Percentiles rank a stretch among this genome's conserved stretches.
Evolutionary conservation across 805 yeast genomes (phyloP).

Genomic region (Yarrowia yakushimensis): DNA sequence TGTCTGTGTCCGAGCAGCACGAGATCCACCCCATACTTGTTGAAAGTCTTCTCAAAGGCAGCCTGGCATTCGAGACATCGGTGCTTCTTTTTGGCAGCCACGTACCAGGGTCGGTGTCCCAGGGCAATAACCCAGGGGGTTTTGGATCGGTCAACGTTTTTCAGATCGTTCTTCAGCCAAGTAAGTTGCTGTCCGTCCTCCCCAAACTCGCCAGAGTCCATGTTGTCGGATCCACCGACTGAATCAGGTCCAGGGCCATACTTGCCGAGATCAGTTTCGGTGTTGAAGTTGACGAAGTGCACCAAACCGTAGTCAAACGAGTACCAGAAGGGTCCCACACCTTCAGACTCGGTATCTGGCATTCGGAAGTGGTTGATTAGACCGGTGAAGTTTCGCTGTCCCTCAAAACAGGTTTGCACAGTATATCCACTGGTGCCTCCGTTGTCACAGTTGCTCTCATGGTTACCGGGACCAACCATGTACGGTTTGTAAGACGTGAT

Average conservation of each 20-base stretch:
- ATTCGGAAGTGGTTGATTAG: conserved; percentile 35
- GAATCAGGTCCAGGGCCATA: conserved; percentile 30
- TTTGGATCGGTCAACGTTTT: conserved; percentile 32
- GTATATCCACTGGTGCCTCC: conserved; percentile 26
- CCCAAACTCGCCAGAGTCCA: conserved; percentile 26
- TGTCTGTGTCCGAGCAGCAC: conserved; percentile 33
- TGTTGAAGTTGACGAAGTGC: conserved; percentile 36
- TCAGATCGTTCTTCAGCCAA: conserved; percentile 36
- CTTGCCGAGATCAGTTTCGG: conserved; percentile 37
- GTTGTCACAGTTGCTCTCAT: conserved; percentile 32
- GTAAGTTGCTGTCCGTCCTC: conserved; percentile 33
- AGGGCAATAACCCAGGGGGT: conserved; percentile 36
- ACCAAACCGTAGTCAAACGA: conserved; percentile 38
- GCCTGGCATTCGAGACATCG: conserved; percentile 30
- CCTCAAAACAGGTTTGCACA: conserved; percentile 28
- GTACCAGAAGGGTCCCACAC: conserved; percentile 36
- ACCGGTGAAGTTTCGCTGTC: conserved; percentile 36
- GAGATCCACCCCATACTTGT: conserved; percentile 32
- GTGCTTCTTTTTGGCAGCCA: conserved; percentile 29
- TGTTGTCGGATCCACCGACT: conserved; percentile 6
- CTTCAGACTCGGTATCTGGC: conserved; percentile 35
- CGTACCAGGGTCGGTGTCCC: conserved; percentile 39
- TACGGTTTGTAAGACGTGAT: conserved; percentile 30
- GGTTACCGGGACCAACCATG: conserved; percentile 36
- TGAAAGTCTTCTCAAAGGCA: conserved; percentile 32